A percentile compares a stretch with the other conserved stretches of the same genome.
Evolutionary conservation across 2,329 filamentous ascomycete species (phyloP).

Genomic region (Herpotrichia juniperi): DNA sequence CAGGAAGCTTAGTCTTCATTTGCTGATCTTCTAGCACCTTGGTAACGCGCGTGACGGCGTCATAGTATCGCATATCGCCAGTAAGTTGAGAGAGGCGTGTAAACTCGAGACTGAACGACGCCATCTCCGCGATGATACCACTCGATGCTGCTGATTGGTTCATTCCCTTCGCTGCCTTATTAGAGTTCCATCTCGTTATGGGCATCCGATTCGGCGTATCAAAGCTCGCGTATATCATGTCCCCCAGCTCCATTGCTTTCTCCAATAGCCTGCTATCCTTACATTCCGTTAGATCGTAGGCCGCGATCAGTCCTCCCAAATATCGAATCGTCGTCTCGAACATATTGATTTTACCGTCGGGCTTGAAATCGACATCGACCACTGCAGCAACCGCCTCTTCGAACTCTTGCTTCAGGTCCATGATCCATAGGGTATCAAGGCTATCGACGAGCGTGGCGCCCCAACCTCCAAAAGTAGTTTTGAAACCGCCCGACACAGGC

Average conservation of each 20-base stretch:
- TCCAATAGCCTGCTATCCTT: slow-evolving; percentile 56
- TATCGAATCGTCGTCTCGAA: slow-evolving; percentile 75
- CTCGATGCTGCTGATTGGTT: slow-evolving; percentile 40
- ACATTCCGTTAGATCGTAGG: slow-evolving; percentile 67
- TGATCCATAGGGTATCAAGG: slow-evolving; percentile 72
- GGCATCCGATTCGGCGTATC: slow-evolving; percentile 71
- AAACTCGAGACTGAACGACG: slow-evolving; percentile 52
- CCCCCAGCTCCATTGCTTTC: slow-evolving; percentile 66
- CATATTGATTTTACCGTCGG: slow-evolving; percentile 59
- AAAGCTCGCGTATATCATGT: slow-evolving; percentile 68
- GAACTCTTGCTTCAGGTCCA: slow-evolving; percentile 69
- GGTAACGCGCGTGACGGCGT: slow-evolving; percentile 49
- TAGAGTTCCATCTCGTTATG: slow-evolving; percentile 43
- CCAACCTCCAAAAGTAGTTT: slow-evolving; percentile 89
- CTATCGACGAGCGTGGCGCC: slow-evolving; percentile 81
- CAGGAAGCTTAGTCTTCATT: slow-evolving; percentile 47
- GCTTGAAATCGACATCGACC: slow-evolving; percentile 64
- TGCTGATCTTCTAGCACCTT: slow-evolving; percentile 47
- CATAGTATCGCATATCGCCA: slow-evolving; percentile 50
- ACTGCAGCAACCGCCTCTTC: slow-evolving; percentile 63
- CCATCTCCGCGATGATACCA: slow-evolving; percentile 51
- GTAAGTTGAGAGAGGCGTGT: slow-evolving; percentile 51
- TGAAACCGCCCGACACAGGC: slow-evolving; percentile 69
- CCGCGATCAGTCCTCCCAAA: slow-evolving; percentile 69
- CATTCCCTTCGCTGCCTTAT: slow-evolving; percentile 25